Percentiles rank a stretch among this genome's conserved stretches.
phyloP scores from a whole-genome alignment of 2,329 filamentous ascomycete species.

The Dactylellina leptospora region DNA sequence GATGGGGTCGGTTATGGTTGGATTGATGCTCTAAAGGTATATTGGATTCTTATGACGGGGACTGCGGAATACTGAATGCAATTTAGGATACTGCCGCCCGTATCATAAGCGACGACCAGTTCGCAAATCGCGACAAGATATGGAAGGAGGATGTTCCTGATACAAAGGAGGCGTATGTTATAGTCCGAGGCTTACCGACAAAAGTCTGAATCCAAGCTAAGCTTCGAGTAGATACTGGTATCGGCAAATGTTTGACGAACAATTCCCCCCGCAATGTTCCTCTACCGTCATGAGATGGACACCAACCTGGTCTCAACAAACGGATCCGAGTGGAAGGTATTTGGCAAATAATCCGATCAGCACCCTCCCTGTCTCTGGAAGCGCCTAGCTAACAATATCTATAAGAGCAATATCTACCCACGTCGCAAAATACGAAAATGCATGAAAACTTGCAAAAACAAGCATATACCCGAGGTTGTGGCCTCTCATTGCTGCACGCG shows the following conservation, averaged over 20 bases:
- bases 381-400: conserved; percentile 1
- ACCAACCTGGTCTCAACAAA: conserved; percentile 96
- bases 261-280: conserved; percentile 91
- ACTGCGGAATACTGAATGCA: not conserved
- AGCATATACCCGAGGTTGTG: too few species aligned
- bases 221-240: conserved; percentile 81
- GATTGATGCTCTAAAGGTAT: conserved; percentile 87
- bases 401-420: conserved; percentile 78
- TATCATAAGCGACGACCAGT: conserved; percentile 93
- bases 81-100: conserved; percentile 79
- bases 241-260: conserved; percentile 97
- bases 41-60: too few species aligned
- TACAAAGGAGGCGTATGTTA: conserved; percentile 87
- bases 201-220: not conserved
- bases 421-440: conserved; percentile 74
- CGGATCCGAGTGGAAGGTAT: conserved; percentile 90
- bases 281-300: conserved; percentile 95
- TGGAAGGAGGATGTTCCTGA: conserved; percentile 94
- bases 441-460: too few species aligned
- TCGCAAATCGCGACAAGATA: conserved; percentile 96
- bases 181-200: not conserved
- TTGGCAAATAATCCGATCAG: too few species aligned
- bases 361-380: too few species aligned
- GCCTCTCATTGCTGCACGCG: too few species aligned
- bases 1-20: conserved; percentile 98